These are phyloP conservation scores for Dictyostelium capitatum DNA, from an alignment of 78 protist genomes.

Conservation along the genomic window DNA sequence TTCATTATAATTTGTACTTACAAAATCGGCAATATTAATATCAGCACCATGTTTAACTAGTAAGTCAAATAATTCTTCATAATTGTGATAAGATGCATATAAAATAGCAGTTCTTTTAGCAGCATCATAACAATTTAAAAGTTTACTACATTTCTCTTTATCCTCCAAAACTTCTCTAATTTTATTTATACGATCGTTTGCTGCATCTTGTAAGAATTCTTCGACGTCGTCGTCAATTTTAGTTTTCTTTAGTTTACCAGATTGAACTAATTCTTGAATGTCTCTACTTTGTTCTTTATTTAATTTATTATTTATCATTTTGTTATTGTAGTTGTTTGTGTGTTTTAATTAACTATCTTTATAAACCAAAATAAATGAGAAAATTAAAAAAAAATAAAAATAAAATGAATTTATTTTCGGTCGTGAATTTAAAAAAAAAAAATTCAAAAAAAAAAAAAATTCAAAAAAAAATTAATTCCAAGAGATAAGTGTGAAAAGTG, in stretches of 20 bases:
- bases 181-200: background rate
- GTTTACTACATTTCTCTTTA: conserved; percentile 9
- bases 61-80: conserved; percentile 15
- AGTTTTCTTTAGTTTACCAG: conserved; percentile 54
- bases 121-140: conserved; percentile 37
- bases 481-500: too few species aligned
- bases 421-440: too few species aligned
- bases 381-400: background rate
- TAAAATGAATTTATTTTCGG: background rate
- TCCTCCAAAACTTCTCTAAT: conserved; percentile 17
- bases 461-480: too few species aligned
- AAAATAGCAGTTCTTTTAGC: conserved; percentile 40
- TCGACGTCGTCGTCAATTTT: conserved; percentile 54
- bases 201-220: conserved; percentile 47
- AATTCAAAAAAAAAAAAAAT: too few species aligned
- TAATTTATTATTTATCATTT: conserved; percentile 24
- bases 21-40: conserved; percentile 27
- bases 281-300: conserved; percentile 32
- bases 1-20: background rate
- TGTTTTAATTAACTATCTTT: background rate
- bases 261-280: conserved; percentile 18
- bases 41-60: conserved; percentile 1
- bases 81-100: conserved; percentile 15
- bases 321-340: background rate
- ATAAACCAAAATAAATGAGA: background rate